A percentile compares a stretch with the other conserved stretches of the same genome.
These are phyloP conservation scores for Globisporangium parvum DNA, from an alignment of 352 stramenopile genomes.

Conservation along the genomic window DNA sequence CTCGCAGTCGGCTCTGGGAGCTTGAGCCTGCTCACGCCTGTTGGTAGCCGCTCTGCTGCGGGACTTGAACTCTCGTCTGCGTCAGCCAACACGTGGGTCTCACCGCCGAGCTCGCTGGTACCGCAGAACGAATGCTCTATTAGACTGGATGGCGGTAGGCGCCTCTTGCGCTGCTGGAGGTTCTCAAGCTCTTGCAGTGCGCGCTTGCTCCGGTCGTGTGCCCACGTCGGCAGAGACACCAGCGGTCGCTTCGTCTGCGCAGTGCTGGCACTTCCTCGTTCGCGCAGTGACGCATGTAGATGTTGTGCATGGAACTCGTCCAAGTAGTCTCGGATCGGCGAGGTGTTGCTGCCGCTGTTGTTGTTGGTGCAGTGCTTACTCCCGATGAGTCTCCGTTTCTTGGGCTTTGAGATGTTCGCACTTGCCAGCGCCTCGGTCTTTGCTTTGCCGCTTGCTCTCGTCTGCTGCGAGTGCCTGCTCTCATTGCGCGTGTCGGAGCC, in stretches of 20 bases:
- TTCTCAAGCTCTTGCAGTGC: constrained; percentile 52
- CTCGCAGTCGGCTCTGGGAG: constrained; percentile 7
- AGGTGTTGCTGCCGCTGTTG: background rate
- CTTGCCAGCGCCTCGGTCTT: background rate
- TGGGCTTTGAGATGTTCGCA: background rate
- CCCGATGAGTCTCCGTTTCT: background rate
- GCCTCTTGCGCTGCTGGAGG: constrained; percentile 15
- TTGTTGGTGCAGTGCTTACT: background rate
- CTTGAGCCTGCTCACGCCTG: background rate
- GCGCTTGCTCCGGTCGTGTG: constrained; percentile 58
- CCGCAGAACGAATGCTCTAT: background rate
- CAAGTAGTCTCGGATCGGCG: constrained; percentile 7
- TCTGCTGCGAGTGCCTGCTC: constrained; percentile 1
- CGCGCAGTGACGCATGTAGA: constrained; percentile 1
- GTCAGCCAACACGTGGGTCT: background rate
- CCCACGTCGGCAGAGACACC: constrained; percentile 46
- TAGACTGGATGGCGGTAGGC: constrained; percentile 4
- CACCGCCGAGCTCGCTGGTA: background rate
- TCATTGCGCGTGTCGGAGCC: background rate
- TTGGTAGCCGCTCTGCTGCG: background rate
- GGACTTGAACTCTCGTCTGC: background rate
- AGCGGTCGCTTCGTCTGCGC: constrained; percentile 18
- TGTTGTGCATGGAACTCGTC: constrained; percentile 7
- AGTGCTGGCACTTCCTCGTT: background rate
- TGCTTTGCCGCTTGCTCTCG: background rate